Conservation (phyloP, 768 basidiomycete genomes). For the Rhodosporidiobolus sp. region DNA sequence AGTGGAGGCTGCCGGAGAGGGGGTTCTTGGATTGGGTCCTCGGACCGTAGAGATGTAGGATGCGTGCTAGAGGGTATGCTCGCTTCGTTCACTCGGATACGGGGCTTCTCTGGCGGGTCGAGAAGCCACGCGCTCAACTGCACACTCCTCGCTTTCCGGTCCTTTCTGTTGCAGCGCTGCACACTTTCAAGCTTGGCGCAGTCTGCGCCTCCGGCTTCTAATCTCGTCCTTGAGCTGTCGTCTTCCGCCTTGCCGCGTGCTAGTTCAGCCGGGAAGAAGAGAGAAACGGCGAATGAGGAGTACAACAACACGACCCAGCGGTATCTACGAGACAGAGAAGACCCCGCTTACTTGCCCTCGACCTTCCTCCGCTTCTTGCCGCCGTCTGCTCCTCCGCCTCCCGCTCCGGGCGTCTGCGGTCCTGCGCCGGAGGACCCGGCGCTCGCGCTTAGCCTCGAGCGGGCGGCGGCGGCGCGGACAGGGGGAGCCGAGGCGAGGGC, state of each 20-base stretch:
- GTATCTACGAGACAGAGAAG: neutral
- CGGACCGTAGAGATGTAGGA: neutral
- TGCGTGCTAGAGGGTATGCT: too few relatives aligned
- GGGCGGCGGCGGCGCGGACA: neutral
- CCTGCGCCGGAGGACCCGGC: neutral
- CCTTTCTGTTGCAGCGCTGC: too few relatives aligned
- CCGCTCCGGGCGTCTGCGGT: neutral
- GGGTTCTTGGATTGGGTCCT: conserved; percentile 19
- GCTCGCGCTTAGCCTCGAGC: neutral
- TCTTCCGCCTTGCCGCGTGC: too few relatives aligned
- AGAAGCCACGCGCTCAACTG: too few relatives aligned
- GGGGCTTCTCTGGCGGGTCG: too few relatives aligned
- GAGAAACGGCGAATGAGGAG: neutral
- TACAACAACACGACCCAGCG: neutral
- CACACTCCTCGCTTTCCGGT: too few relatives aligned
- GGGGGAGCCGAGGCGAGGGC: neutral
- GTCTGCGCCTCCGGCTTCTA: too few relatives aligned
- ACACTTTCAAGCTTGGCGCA: too few relatives aligned
- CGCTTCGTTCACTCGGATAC: too few relatives aligned
- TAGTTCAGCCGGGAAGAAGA: neutral
- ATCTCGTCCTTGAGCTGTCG: too few relatives aligned
- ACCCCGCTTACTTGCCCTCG: neutral
- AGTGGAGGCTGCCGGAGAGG: conserved; percentile 31
- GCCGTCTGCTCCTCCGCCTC: neutral
- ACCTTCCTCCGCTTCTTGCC: conserved; percentile 1